Evolutionary conservation across 2,329 filamentous ascomycete species (phyloP).

Genomic region (Claviceps fusiformis): DNA sequence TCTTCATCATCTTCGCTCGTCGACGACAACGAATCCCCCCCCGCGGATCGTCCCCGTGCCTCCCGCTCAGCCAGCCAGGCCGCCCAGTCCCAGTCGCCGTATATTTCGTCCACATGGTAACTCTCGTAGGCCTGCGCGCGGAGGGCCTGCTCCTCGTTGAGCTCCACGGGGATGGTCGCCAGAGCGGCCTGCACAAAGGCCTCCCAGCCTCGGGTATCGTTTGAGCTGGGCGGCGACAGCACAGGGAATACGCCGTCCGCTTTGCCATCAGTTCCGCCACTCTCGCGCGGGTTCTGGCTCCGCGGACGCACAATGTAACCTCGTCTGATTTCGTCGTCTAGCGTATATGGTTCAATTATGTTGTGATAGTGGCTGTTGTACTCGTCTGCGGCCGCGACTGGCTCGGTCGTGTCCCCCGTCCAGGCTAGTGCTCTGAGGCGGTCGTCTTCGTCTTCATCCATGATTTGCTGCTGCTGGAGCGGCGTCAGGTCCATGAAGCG

Average conservation of each 20-base stretch:
- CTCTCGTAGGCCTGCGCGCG: conserved; percentile 12
- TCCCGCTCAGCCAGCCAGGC: conserved; percentile 11
- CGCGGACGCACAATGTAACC: conserved; percentile 16
- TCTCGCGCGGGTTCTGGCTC: conserved; percentile 1
- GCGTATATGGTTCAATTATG: conserved; percentile 6
- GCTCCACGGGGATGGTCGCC: conserved; percentile 10
- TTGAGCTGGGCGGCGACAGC: conserved; percentile 3
- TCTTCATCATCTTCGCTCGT: not conserved
- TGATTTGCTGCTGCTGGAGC: conserved; percentile 24
- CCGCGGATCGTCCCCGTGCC: not conserved
- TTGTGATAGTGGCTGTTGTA: not conserved
- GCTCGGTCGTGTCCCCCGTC: conserved; percentile 13
- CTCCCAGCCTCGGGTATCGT: conserved; percentile 14
- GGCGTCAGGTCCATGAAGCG: conserved; percentile 25
- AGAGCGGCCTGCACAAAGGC: conserved; percentile 15
- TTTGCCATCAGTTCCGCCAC: not conserved
- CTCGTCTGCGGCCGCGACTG: not conserved
- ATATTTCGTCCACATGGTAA: conserved; percentile 8
- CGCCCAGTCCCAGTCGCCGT: conserved; percentile 11
- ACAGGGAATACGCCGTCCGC: not conserved
- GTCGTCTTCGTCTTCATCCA: conserved; percentile 22
- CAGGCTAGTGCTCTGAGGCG: conserved; percentile 22
- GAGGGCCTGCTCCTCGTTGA: conserved; percentile 13
- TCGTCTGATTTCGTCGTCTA: conserved; percentile 21
- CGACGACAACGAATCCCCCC: too few relatives aligned